phyloP scores from a whole-genome alignment of 257 asterid genomes.

The Cinchona pubescens region DNA sequence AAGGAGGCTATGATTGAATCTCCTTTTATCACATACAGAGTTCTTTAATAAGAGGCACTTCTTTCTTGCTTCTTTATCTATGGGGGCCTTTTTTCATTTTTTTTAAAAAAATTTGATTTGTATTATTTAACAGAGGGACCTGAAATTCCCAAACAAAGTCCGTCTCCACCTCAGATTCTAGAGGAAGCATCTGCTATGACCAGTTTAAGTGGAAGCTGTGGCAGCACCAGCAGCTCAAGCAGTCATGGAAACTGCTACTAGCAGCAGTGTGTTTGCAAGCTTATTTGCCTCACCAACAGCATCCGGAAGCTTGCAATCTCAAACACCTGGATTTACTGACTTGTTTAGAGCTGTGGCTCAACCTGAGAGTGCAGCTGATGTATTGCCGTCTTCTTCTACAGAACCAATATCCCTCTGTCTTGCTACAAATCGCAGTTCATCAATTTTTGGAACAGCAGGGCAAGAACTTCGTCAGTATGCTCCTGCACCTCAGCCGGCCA shows the following conservation, averaged over 20 bases:
- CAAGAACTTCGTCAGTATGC: slow-evolving; percentile 69
- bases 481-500: slow-evolving; percentile 54
- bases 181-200: slow-evolving; percentile 43
- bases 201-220: slow-evolving; percentile 41
- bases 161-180: slow-evolving; percentile 32
- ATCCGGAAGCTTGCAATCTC: slow-evolving; percentile 51
- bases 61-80: slow-evolving; percentile 25
- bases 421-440: slow-evolving; percentile 53
- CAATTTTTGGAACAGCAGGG: slow-evolving; percentile 47
- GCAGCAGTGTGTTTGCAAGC: slow-evolving; percentile 60
- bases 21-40: slow-evolving; percentile 29
- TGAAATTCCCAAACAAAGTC: slow-evolving; percentile 37
- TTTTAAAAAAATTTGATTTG: slow-evolving; percentile 10
- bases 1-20: slow-evolving; percentile 31
- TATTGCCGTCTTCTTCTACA: slow-evolving; percentile 40
- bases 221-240: slow-evolving; percentile 43
- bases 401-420: slow-evolving; percentile 66
- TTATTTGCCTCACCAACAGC: slow-evolving; percentile 64
- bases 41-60: slow-evolving; percentile 20
- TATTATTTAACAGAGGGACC: slow-evolving; percentile 32
- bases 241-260: slow-evolving; percentile 58
- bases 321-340: slow-evolving; percentile 38
- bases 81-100: slow-evolving; percentile 11
- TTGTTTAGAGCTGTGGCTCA: slow-evolving; percentile 39
- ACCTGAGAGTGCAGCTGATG: slow-evolving; percentile 32